A percentile compares a stretch with the other conserved stretches of the same genome.
phyloP scores from a whole-genome alignment of 192 early-diverging fungal species.

The Podila epicladia region DNA sequence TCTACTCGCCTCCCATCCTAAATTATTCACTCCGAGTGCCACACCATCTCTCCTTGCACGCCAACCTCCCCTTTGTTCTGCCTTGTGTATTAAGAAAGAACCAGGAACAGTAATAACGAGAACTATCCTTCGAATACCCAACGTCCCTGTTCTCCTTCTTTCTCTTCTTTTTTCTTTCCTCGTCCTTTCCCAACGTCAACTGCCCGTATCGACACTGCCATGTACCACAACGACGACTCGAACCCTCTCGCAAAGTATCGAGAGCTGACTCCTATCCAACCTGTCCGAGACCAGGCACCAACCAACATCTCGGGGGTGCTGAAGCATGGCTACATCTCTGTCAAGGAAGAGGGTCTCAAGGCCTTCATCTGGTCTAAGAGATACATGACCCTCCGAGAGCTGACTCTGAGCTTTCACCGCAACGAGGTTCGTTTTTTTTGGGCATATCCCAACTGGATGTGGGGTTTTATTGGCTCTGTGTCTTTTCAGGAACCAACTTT shows the following conservation, averaged over 20 bases:
- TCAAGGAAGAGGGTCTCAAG: constrained; percentile 92
- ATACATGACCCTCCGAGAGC: constrained; percentile 88
- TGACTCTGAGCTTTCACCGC: constrained; percentile 91
- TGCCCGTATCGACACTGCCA: constrained; percentile 12
- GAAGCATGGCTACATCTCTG: constrained; percentile 85
- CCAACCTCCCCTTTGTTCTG: too few relatives aligned
- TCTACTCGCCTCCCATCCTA: too few relatives aligned
- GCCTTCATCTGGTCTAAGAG: constrained; percentile 97
- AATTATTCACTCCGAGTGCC: too few relatives aligned
- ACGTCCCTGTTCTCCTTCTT: background rate
- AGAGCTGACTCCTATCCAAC: constrained; percentile 41
- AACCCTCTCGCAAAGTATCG: constrained; percentile 47
- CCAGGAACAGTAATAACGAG: too few relatives aligned
- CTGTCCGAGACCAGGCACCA: constrained; percentile 25
- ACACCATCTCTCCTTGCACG: too few relatives aligned
- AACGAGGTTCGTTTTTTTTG: constrained; percentile 77
- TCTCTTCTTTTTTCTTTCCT: background rate
- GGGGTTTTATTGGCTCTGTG: background rate
- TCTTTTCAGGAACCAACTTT: background rate
- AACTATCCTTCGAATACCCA: background rate
- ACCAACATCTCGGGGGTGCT: constrained; percentile 53
- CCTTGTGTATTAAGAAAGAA: too few relatives aligned
- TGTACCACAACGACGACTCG: constrained; percentile 26
- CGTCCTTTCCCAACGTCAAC: background rate
- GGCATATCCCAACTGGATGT: too few relatives aligned